Percentiles rank a stretch among this genome's conserved stretches.
Conservation (phyloP, 2,329 filamentous ascomycete genomes). For the Cytospora mali region DNA sequence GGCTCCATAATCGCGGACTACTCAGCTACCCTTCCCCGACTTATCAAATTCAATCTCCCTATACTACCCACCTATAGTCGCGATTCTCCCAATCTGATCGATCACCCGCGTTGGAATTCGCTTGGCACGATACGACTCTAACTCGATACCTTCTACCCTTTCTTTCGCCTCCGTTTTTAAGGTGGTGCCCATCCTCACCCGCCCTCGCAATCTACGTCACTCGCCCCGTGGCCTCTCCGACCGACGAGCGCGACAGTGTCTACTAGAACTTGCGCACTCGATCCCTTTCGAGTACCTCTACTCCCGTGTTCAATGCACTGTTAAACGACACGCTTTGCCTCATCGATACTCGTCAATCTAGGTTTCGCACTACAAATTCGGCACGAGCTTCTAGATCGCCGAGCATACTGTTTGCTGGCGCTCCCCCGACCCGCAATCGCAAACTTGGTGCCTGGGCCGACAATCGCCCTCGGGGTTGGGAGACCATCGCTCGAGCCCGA, state of each 20-base stretch:
- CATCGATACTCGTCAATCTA: slow-evolving; percentile 4
- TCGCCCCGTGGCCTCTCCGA: slow-evolving; percentile 18
- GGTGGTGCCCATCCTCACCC: slow-evolving; percentile 8
- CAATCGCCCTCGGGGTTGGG: slow-evolving; percentile 27
- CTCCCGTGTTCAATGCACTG: slow-evolving; percentile 19
- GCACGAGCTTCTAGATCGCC: slow-evolving; percentile 15
- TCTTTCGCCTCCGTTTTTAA: neutral
- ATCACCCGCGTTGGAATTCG: slow-evolving; percentile 12
- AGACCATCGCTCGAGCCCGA: slow-evolving; percentile 27
- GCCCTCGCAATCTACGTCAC: slow-evolving; percentile 24
- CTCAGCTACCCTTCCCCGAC: neutral
- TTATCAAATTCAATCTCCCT: slow-evolving; percentile 12
- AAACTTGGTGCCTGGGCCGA: slow-evolving; percentile 28
- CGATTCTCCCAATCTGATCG: slow-evolving; percentile 12
- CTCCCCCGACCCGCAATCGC: slow-evolving; percentile 11
- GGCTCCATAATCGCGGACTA: neutral
- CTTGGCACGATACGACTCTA: slow-evolving; percentile 14
- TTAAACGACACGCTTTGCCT: slow-evolving; percentile 13
- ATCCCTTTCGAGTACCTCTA: slow-evolving; percentile 16
- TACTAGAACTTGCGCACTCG: slow-evolving; percentile 9
- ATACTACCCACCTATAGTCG: slow-evolving; percentile 19
- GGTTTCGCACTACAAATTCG: slow-evolving; percentile 11
- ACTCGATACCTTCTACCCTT: slow-evolving; percentile 10
- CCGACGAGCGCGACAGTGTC: slow-evolving; percentile 22
- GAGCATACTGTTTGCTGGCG: slow-evolving; percentile 9